A percentile compares a stretch with the other conserved stretches of the same genome.
Evolutionary conservation across 2,329 filamentous ascomycete species (phyloP).

Genomic region (Calonectria pseudoreteaudii): DNA sequence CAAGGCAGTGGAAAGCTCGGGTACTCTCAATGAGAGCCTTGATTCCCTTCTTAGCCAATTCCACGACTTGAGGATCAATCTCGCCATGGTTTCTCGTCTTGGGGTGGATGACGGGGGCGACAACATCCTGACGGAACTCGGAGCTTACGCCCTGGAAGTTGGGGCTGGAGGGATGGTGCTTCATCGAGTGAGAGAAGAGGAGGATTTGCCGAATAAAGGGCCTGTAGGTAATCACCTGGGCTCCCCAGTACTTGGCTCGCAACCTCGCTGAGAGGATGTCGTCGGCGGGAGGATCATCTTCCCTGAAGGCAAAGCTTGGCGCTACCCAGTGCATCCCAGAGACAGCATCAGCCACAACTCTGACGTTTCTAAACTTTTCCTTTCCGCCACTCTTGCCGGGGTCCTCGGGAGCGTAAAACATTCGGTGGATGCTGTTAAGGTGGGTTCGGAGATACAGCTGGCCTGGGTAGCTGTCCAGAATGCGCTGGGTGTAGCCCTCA

Average conservation of each 20-base stretch:
- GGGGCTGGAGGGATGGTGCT: slow-evolving; percentile 48
- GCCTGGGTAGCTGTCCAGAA: slow-evolving; percentile 71
- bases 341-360: slow-evolving; percentile 57
- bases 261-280: slow-evolving; percentile 87
- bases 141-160: slow-evolving; percentile 47
- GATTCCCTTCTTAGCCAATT: slow-evolving; percentile 72
- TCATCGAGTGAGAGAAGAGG: slow-evolving; percentile 56
- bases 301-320: slow-evolving; percentile 66
- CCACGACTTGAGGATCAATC: slow-evolving; percentile 60
- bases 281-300: slow-evolving; percentile 75
- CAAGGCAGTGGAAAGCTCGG: slow-evolving; percentile 77
- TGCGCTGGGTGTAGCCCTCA: slow-evolving; percentile 56
- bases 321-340: slow-evolving; percentile 61
- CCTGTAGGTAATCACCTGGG: slow-evolving; percentile 88
- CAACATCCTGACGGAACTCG: slow-evolving; percentile 52
- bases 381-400: slow-evolving; percentile 45
- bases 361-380: slow-evolving; percentile 59
- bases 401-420: slow-evolving; percentile 63
- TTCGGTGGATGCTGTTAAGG: slow-evolving; percentile 71
- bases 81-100: slow-evolving; percentile 51
- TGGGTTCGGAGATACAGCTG: slow-evolving; percentile 75
- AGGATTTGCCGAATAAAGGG: slow-evolving; percentile 75
- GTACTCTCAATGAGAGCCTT: slow-evolving; percentile 87
- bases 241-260: slow-evolving; percentile 95
- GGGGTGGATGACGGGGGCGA: slow-evolving; percentile 52